Evolutionary conservation across 2,329 filamentous ascomycete species (phyloP), one percentile per base, ranked within the genome.

Genomic region (Ophiognomonia clavigignenti-juglandacearum): DNA sequence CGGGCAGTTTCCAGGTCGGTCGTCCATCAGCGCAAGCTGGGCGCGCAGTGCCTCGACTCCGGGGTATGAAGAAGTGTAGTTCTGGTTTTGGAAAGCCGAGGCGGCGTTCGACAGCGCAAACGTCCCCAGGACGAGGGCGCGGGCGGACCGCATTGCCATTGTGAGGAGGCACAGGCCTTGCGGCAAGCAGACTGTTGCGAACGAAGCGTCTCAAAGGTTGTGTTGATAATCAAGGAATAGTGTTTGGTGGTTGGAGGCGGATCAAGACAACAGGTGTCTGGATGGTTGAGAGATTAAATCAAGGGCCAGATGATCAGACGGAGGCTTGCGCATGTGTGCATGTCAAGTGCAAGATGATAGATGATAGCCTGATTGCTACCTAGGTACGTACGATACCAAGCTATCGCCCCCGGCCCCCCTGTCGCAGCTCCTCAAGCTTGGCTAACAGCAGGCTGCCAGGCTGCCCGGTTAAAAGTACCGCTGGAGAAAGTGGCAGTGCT

Each of bases 1-100:
- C 44, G 88, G 88, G 62, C 88, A 93, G 59, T 85, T 81, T 53
- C 79, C 78, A 6, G 89, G 86, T 41, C 88, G 80, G 59, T 86
- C 82, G 55, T 81, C 85, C 68, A 88, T 79, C 39, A 91, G 69
- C 31, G 84, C 78, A 61, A 90, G 73, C 62, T 86, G 80, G 35
- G 80, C 79, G 57, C 74, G 79, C 62, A 79, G 71, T 68, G 77
- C 80, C 56, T 81, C 78, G 54, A 75, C 63, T 42, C 41, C 47
- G 13, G 48, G 38, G 23, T 49, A 53, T 31, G 47, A 51, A 23
- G 77, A 75, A 44, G 80, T 80, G 58, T 79, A 82, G 62, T 83
- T 85, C 53, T 56, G 82, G 62, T 83, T 85, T 53, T 56, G 70
- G 53, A 57, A 61, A 29, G 70, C 69, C 35, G 64, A 61, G 18